Evolutionary conservation across 2,329 filamentous ascomycete species (phyloP), one percentile per base, ranked within the genome.

Genomic region (Zymoseptoria tritici): DNA sequence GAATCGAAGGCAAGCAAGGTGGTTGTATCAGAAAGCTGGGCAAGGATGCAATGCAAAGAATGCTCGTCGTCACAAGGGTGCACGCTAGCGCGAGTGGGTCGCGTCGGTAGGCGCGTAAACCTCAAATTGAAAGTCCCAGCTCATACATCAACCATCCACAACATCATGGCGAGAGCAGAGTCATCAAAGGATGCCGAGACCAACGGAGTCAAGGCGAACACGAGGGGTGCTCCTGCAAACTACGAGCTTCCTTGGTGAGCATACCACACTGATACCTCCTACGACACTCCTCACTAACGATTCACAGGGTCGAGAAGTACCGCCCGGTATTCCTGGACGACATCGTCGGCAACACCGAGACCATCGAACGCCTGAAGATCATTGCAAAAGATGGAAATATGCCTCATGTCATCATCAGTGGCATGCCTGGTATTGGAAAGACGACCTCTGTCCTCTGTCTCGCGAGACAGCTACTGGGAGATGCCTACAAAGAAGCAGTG

Each of bases 221-320:
- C 73, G 36, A 75, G 24, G 9, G 74, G 66, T 63, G 73, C 73
- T 36, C 69, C 74, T 4, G 70, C 75, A 2, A 78, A 76, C 66
- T 92, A 91, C 68, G 90, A 94, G 74, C 79, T 94, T 59, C 90
- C 90, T 77, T 94, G 89, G 89, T 91, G 78, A 60, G 74, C 67
- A 20, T 16, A n/a, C n/a, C n/a, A n/a, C n/a, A n/a, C n/a, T n/a
- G n/a, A n/a, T n/a, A n/a, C n/a, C n/a, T n/a, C n/a, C n/a, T n/a
- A n/a, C n/a, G n/a, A n/a, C n/a, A n/a, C n/a, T n/a, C n/a, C n/a
- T n/a, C n/a, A n/a, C n/a, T n/a, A n/a, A n/a, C n/a, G n/a, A n/a
- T n/a, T n/a, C n/a, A n/a, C n/a, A n/a, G n/a, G 94, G 94, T 99
- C 62, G 94, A 99, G 77, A 99, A 99, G 75, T 99, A 97, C 79